phyloP scores from a whole-genome alignment of 306 rosid species.

The Quercus gilva region DNA sequence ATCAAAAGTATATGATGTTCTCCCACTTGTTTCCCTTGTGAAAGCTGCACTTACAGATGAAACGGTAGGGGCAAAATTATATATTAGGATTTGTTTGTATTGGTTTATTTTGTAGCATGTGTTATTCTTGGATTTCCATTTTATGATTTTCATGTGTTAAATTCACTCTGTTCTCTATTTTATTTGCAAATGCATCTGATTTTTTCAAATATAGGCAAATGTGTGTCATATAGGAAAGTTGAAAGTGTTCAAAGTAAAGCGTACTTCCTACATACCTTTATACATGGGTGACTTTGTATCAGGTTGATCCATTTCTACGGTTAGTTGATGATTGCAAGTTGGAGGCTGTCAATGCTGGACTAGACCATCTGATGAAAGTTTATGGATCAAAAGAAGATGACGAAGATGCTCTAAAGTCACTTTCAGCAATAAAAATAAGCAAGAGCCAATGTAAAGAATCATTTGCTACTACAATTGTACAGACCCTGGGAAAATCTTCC shows the following conservation, averaged over 20 bases:
- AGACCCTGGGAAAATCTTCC: neutral
- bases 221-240: too few relatives aligned
- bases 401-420: neutral
- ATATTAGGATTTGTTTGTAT: too few relatives aligned
- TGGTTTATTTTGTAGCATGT: conserved; percentile 1
- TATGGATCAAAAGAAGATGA: conserved; percentile 4
- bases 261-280: too few relatives aligned
- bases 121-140: neutral
- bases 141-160: too few relatives aligned
- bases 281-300: conserved; percentile 6
- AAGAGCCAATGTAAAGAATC: neutral
- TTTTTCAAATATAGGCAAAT: too few relatives aligned
- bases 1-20: conserved; percentile 62
- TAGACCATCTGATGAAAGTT: neutral
- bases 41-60: conserved; percentile 50
- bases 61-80: conserved; percentile 31
- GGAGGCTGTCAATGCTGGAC: neutral
- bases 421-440: neutral
- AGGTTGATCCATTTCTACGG: conserved; percentile 5
- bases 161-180: too few relatives aligned
- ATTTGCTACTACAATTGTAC: neutral
- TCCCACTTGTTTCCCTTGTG: conserved; percentile 47
- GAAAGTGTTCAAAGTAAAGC: too few relatives aligned
- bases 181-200: too few relatives aligned
- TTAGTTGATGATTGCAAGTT: neutral